Evolutionary conservation across 805 yeast species (phyloP).

Genomic region (Hanseniaspora singularis): DNA sequence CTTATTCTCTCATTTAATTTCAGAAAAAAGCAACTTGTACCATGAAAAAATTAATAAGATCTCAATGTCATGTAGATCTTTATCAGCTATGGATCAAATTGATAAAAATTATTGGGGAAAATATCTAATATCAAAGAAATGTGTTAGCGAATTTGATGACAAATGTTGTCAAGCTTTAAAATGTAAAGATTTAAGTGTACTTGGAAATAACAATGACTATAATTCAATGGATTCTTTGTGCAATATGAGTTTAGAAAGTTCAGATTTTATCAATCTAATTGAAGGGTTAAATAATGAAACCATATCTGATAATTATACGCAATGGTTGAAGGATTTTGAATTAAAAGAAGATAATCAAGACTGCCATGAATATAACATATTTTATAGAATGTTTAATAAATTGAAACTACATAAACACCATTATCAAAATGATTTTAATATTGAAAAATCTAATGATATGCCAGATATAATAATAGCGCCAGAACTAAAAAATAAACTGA

Average conservation of each 20-base stretch:
- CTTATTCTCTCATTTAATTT: not conserved
- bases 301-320: not conserved
- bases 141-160: conserved; percentile 8
- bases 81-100: not conserved
- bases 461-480: not conserved
- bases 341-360: no score
- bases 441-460: no score
- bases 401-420: no score
- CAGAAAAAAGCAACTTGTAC: not conserved
- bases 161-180: not conserved
- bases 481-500: no score
- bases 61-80: not conserved
- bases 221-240: no score
- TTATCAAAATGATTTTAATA: no score
- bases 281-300: not conserved
- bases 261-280: not conserved
- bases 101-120: conserved; percentile 11
- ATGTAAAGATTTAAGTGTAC: not conserved
- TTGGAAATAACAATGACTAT: not conserved
- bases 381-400: no score
- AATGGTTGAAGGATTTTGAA: not conserved
- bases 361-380: no score
- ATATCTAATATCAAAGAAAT: not conserved
- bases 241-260: not conserved
- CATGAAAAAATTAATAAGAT: conserved; percentile 1